These are phyloP conservation scores for Coemansia sp. DNA, from an alignment of 192 early-diverging fungal species.

Conservation along the genomic window DNA sequence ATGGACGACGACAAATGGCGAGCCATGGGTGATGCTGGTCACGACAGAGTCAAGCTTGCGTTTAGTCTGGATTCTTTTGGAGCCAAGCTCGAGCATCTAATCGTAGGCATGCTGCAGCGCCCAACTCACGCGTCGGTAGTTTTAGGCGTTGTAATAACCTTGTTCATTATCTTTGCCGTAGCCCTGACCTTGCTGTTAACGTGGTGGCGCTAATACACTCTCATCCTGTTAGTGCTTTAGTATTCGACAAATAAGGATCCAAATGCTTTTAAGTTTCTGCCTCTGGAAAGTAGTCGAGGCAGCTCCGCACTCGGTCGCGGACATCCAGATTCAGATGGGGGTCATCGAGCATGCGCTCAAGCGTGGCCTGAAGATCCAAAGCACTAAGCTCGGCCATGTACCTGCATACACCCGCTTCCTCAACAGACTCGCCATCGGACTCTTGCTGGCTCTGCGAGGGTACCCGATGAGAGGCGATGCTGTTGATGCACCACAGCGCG, in stretches of 20 bases:
- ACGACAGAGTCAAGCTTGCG: slow-evolving; percentile 59
- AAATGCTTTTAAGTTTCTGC: not conserved
- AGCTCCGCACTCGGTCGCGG: slow-evolving; percentile 50
- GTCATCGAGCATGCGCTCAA: slow-evolving; percentile 28
- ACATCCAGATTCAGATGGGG: slow-evolving; percentile 30
- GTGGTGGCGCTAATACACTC: slow-evolving; percentile 1
- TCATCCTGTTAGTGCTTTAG: not conserved
- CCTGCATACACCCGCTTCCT: slow-evolving; percentile 1
- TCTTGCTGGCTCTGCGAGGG: not conserved
- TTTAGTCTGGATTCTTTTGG: slow-evolving; percentile 74
- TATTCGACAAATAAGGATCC: no score
- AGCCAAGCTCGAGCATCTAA: slow-evolving; percentile 64
- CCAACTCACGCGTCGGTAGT: slow-evolving; percentile 28
- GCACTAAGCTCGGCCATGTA: slow-evolving; percentile 18
- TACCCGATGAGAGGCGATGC: slow-evolving; percentile 33
- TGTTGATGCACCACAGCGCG: slow-evolving; percentile 52
- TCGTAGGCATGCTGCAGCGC: slow-evolving; percentile 49
- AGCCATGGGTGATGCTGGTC: slow-evolving; percentile 69
- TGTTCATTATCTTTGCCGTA: slow-evolving; percentile 38
- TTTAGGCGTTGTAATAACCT: slow-evolving; percentile 37
- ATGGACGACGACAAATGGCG: slow-evolving; percentile 23
- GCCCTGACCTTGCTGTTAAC: slow-evolving; percentile 10
- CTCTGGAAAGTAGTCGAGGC: slow-evolving; percentile 36
- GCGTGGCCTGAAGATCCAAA: slow-evolving; percentile 20
- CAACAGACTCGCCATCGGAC: slow-evolving; percentile 8